Conservation (phyloP, 331 rosid genomes). For the Quercus lobata region DNA sequence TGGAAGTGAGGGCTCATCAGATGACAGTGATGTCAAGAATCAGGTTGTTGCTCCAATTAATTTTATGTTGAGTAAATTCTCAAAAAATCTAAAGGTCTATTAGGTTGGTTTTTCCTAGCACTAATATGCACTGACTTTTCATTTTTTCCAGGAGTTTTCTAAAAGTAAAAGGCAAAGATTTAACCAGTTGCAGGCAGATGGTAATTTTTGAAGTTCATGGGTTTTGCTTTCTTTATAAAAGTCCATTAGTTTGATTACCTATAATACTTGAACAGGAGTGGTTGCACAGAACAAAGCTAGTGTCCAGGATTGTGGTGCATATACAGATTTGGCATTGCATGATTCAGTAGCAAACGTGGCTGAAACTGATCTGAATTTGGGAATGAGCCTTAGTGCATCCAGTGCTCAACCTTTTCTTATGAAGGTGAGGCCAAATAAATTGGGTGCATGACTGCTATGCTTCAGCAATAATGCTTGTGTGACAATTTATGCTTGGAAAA, state of each 20-base stretch:
- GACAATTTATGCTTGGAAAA: no score
- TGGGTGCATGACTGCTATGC: no score
- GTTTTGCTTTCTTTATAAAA: slow-evolving; percentile 13
- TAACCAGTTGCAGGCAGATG: slow-evolving; percentile 27
- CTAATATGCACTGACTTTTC: neutral
- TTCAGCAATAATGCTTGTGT: no score
- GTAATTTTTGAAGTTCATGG: slow-evolving; percentile 20
- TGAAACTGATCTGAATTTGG: slow-evolving; percentile 18
- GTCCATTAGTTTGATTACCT: slow-evolving; percentile 14
- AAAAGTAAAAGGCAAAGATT: slow-evolving; percentile 13
- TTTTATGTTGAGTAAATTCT: neutral
- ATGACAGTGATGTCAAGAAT: slow-evolving; percentile 13
- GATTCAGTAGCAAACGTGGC: slow-evolving; percentile 26
- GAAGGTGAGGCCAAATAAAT: slow-evolving; percentile 23
- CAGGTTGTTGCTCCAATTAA: slow-evolving; percentile 28
- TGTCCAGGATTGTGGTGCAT: slow-evolving; percentile 1
- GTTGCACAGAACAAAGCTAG: slow-evolving; percentile 12
- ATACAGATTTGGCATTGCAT: slow-evolving; percentile 3
- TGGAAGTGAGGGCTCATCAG: slow-evolving; percentile 24
- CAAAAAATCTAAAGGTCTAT: neutral
- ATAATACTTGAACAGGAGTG: slow-evolving; percentile 29
- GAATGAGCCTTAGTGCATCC: slow-evolving; percentile 11
- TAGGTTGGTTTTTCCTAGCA: neutral
- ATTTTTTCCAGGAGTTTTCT: slow-evolving; percentile 32
- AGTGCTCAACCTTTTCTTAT: neutral